Percentiles rank a stretch among this genome's conserved stretches.
These are phyloP conservation scores for Sphagnum magellanicum DNA, from an alignment of 228 moss, liverwort and hornwort species.

Conservation along the genomic window DNA sequence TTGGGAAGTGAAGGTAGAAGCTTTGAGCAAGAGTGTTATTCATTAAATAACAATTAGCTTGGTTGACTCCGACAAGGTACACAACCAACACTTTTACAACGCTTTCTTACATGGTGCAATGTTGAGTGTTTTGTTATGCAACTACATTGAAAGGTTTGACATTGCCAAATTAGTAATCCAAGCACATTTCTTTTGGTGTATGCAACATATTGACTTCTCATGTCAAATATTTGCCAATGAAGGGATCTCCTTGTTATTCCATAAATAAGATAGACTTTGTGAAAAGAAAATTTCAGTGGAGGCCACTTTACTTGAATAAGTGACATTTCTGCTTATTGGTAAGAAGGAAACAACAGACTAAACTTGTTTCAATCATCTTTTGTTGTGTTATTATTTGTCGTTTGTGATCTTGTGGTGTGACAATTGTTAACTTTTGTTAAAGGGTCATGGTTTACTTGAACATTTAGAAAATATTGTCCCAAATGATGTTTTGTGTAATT, in stretches of 20 bases:
- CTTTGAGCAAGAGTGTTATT: constrained; percentile 91
- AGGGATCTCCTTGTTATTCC: constrained; percentile 98
- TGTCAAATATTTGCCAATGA: not conserved
- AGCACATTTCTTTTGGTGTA: no score
- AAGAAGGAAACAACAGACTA: not conserved
- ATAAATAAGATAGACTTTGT: constrained; percentile 71
- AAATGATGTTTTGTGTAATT: no score
- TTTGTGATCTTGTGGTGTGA: no score
- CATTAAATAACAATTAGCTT: constrained; percentile 84
- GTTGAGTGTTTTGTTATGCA: no score
- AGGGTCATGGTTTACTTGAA: no score
- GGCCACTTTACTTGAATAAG: constrained; percentile 88
- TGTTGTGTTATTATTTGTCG: not conserved
- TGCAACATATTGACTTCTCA: no score
- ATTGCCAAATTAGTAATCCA: no score
- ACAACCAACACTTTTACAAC: not conserved
- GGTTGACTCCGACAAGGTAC: constrained; percentile 80
- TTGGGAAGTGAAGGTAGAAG: constrained; percentile 99
- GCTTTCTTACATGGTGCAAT: no score
- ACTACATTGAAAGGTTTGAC: no score
- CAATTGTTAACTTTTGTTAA: no score
- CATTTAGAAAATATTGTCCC: no score
- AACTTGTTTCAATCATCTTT: not conserved
- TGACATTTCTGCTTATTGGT: not conserved
- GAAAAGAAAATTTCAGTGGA: constrained; percentile 86